Evolutionary conservation across 345 rosid genomes (phyloP).

Genomic region (Xanthoceras sorbifolium): DNA sequence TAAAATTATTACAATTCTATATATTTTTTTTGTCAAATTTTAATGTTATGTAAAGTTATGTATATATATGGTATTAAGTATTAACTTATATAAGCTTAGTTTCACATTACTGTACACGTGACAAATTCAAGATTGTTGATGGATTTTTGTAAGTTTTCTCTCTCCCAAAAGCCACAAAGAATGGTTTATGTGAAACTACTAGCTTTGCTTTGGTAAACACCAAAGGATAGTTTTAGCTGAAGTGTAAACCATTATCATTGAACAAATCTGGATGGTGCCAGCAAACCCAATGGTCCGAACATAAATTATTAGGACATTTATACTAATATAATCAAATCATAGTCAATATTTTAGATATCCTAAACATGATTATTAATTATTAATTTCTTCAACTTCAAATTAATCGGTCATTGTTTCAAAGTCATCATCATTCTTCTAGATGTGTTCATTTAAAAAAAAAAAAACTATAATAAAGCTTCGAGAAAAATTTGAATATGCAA

Average conservation of each 20-base stretch:
- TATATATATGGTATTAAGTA: no score
- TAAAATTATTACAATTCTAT: no score
- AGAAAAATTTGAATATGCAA: neutral
- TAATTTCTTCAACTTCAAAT: neutral
- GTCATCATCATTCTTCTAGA: constrained; percentile 1
- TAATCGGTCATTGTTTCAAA: constrained; percentile 10
- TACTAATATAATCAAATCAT: neutral
- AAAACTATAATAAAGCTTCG: neutral
- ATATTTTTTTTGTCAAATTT: no score
- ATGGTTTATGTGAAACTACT: neutral
- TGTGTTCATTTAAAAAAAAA: neutral
- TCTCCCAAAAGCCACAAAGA: neutral
- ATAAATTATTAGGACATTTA: no score
- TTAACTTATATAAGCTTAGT: no score
- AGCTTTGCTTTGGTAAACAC: neutral
- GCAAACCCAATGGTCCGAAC: constrained; percentile 26
- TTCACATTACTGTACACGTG: no score
- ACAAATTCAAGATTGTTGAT: neutral
- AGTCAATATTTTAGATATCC: constrained; percentile 8
- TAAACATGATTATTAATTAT: neutral
- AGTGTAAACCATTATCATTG: constrained; percentile 34
- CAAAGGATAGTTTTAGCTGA: constrained; percentile 19
- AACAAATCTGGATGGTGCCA: constrained; percentile 26
- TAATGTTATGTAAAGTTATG: no score
- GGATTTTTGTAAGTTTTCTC: neutral